Conservation (phyloP, 2,329 filamentous ascomycete genomes). For the Trichoderma afroharzianum region DNA sequence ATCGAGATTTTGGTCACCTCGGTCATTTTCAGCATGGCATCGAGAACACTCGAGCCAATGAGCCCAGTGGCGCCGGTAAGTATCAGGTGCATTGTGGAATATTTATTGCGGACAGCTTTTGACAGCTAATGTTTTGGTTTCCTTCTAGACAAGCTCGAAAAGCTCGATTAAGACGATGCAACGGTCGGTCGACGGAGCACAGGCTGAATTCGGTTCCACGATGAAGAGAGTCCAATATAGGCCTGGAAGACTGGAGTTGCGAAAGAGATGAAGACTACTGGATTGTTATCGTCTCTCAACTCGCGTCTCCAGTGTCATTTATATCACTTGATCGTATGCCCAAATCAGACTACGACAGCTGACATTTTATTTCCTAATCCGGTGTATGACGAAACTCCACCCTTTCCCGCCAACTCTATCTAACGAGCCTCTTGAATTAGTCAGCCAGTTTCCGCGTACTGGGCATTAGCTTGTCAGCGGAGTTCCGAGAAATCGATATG, state of each 20-base stretch:
- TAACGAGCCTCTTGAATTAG: neutral
- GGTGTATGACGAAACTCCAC: neutral
- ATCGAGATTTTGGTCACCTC: constrained; percentile 18
- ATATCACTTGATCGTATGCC: neutral
- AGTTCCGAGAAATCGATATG: neutral
- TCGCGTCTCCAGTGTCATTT: neutral
- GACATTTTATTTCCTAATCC: neutral
- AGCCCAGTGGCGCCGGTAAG: constrained; percentile 18
- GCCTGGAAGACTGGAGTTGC: neutral
- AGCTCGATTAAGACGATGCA: neutral
- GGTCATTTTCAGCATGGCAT: constrained; percentile 15
- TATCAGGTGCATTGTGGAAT: constrained; percentile 13
- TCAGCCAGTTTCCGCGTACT: neutral
- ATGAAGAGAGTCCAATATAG: no score
- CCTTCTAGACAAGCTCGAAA: neutral
- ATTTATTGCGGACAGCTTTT: neutral
- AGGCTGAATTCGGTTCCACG: neutral
- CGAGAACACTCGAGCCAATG: constrained; percentile 15
- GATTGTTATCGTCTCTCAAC: neutral
- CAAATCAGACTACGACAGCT: neutral
- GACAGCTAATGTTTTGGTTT: neutral
- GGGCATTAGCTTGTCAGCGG: neutral
- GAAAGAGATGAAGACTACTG: neutral
- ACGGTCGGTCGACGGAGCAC: neutral
- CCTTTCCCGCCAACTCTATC: neutral